Base-by-base conservation (phyloP, 2,329 filamentous ascomycete species). In the Sporothrix luriei region DNA sequence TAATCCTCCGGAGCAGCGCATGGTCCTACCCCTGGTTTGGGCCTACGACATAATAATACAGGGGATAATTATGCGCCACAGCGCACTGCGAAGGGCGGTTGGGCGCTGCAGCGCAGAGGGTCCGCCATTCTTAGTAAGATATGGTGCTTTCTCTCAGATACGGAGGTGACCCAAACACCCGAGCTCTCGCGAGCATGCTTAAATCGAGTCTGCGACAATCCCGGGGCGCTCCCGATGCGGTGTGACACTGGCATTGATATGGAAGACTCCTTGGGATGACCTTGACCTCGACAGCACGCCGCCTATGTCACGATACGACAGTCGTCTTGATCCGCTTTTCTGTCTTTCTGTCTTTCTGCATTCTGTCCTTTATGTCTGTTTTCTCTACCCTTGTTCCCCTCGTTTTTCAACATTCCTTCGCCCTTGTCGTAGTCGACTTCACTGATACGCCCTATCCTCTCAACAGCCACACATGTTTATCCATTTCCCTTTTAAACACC, bases 1-100 rank as follows among this genome's bases (percentile, higher is more conserved):
- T 65, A 21, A 65, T 65, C 61, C 46, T 51, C 61, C 61, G 61
- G 61, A 65, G 61, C 40, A 48, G 59, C 43, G 61, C 43, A 51
- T 29, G 24, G 43, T 9, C 43, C 61, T 65, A 48, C 62, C 62
- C 62, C 62, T 66, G 62, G 62, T 51, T 40, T 52, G 43, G 55
- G 33, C 55, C n/a, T 21, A 33, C 33, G 55, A 61, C 55, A 11
- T 61, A 61, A 24, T 48, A 48, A 19, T 29, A 62, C 40, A 48
- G 59, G 59, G 59, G 55, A 10, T 19, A 19, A 4, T 21, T 7
- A 16, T 21, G 16, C 16, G 16, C 55, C 6, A 40, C 5, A 54
- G 51, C 10, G 9, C 21, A 4, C 51, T 7, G 6, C 33, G 7
- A 33, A 5, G 33, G 33, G 3, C 9, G 33, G 9, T 33, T 33